Conservation (phyloP, 192 early-diverging fungal species). For the Podila verticillata region DNA sequence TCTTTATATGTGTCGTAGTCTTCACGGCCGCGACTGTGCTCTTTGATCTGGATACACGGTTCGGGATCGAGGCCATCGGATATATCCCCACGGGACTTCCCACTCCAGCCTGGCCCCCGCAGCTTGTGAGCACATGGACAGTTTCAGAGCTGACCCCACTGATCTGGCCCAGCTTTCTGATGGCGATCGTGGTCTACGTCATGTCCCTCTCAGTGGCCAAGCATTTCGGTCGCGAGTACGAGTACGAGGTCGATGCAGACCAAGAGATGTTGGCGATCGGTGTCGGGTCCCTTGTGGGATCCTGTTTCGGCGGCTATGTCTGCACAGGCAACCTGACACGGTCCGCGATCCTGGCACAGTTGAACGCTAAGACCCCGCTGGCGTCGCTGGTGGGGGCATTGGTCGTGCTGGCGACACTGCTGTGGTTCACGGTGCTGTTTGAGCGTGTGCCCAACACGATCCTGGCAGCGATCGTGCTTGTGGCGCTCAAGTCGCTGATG, state of each 20-base stretch:
- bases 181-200: constrained; percentile 50
- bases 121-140: constrained; percentile 12
- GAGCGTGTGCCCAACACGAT: constrained; percentile 42
- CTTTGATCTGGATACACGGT: constrained; percentile 33
- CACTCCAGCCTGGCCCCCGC: constrained; percentile 17
- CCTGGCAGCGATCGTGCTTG: constrained; percentile 47
- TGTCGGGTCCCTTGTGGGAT: constrained; percentile 34
- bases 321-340: constrained; percentile 44
- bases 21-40: constrained; percentile 39
- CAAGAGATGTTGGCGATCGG: constrained; percentile 53
- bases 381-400: constrained; percentile 32
- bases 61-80: constrained; percentile 40
- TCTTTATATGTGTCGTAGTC: constrained; percentile 43
- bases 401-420: constrained; percentile 36
- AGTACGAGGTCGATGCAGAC: constrained; percentile 47
- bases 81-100: constrained; percentile 48
- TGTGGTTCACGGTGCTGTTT: constrained; percentile 46
- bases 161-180: constrained; percentile 40
- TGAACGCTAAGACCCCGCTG: constrained; percentile 35
- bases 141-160: constrained; percentile 7
- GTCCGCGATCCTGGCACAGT: constrained; percentile 39
- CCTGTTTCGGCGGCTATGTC: constrained; percentile 45
- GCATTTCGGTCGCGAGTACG: constrained; percentile 42
- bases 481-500: constrained; percentile 32
- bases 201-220: constrained; percentile 51